Base-by-base conservation (phyloP, 148 eudicot species). In the Simmondsia chinensis region DNA sequence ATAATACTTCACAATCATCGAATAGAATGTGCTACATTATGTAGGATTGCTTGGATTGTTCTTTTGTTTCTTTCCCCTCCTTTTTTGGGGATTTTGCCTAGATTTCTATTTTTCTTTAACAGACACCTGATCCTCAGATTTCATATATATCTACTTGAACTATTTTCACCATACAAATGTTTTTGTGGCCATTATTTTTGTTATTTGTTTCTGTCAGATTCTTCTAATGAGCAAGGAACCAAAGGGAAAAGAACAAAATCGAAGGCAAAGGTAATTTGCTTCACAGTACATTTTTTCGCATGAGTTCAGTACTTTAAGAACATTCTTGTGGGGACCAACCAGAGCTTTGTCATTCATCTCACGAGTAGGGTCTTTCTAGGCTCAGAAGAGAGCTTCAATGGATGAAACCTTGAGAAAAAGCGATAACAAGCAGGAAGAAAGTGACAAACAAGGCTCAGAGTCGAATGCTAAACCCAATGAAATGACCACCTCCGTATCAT, bases 171-270 rank as follows among this genome's bases (percentile, higher is more conserved):
- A n/a, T n/a, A n/a, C n/a, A n/a, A n/a, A n/a, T 33, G 9, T 25
- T 20, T 2, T 36, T 15, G 14, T 1, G 20, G 9, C 13, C 8
- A 6, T 43, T 16, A 17, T 60, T 20, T 35, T 39, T 35, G 38
- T 17, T 32, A 4, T 21, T 32, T 48, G 30, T 46, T 39, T 65
- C 38, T 31, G 35, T 21, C 76, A 89, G 94, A n/a, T n/a, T n/a
- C 72, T 63, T 61, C 99, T 48, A 86, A 73, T 66, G 94, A 79
- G 27, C 72, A 57, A 71, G 83, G 64, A 63, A 40, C 83, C 50
- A 80, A 72, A 71, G 54, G 70, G 32, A 93, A 71, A 76, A 93
- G 48, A 61, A 37, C 69, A 56, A 73, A 65, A 69, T 31, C 57
- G 44, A 91, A 76, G 66, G 56, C 59, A 50, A 83, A 86, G 96